Evolutionary conservation across 306 rosid species (phyloP), one percentile per base, ranked within the genome.

Genomic region (Hippophae gyantsensis): DNA sequence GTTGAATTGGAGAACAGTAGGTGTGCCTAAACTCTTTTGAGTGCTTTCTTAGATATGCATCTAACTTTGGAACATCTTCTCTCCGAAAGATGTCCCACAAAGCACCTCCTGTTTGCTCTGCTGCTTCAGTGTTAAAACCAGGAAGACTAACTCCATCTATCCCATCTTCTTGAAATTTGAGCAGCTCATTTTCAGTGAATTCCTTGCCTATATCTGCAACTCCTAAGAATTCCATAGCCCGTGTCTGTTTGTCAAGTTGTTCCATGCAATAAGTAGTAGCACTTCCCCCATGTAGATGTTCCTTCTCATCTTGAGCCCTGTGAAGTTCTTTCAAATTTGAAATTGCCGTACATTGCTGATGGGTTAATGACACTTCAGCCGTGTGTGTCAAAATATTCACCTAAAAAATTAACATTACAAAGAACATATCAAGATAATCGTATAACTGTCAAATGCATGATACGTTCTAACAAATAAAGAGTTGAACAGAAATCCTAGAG

Each of bases 61-160:
- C 86, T 65, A 89, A 72, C 69, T 89, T 81, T n/a, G 82, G 69
- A 25, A 76, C 74, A 62, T 89, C 95, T 65, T 83, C 92, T 62
- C 97, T 80, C n/a, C 95, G 79, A 56, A 89, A 86, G 57, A 89
- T 89, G 73, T 89, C 97, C 95, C 95, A 89, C 18, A 86, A 63
- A 47, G 95, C 97, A 55, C 85, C 69, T 13, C 86, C 86, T 3
- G 65, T 58, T 81, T 73, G 70, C 45, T 27, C 64, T 6, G 74
- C 56, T 46, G 55, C 76, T 56, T 59, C 76, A 1, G 50, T 32
- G 46, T 64, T 27, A 26, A 50, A 69, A 50, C 48, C 66, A 26
- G 71, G 56, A 64, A 26, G 42, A 42, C 14, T 61, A 54, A 76
- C 72, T 32, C 38, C 38, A 32, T 32, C 38, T 32, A 32, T 32